Conservation (phyloP, 148 eudicot genomes). For the Persicaria maculosa region DNA sequence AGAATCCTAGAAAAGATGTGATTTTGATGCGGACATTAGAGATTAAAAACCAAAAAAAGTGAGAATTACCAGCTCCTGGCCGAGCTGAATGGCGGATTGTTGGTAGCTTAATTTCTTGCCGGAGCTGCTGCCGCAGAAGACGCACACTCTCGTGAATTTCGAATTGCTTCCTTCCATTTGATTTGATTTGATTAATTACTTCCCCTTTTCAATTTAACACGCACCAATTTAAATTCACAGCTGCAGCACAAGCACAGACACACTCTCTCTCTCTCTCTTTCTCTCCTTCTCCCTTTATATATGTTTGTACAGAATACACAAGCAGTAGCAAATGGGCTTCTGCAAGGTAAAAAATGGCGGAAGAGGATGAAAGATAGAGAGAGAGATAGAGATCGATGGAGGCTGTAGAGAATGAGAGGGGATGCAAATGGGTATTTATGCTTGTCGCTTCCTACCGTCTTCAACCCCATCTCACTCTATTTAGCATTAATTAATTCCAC, state of each 20-base stretch:
- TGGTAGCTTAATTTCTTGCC: conserved; percentile 54
- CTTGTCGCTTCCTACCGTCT: background rate
- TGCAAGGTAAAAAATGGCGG: background rate
- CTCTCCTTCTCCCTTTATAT: background rate
- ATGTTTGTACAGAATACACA: background rate
- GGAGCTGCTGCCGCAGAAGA: conserved; percentile 52
- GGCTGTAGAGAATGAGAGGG: background rate
- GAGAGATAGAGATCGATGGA: background rate
- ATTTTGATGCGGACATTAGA: background rate
- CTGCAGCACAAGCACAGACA: too few species aligned
- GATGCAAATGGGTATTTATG: background rate
- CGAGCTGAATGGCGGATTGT: conserved; percentile 50
- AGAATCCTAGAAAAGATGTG: background rate
- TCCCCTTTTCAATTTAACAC: too few species aligned
- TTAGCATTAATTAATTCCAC: background rate
- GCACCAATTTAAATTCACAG: too few species aligned
- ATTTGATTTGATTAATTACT: background rate
- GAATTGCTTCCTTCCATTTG: conserved; percentile 39
- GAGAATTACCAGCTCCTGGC: conserved; percentile 43
- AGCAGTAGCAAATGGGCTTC: background rate
- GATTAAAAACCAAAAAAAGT: background rate
- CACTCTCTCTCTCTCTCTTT: background rate
- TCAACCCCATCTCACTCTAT: background rate
- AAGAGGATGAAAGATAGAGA: background rate
- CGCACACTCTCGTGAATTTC: conserved; percentile 49